Percentiles rank a stretch among this genome's conserved stretches.
phyloP scores from a whole-genome alignment of 768 basidiomycete genomes.

The Lactarius hengduanensis region DNA sequence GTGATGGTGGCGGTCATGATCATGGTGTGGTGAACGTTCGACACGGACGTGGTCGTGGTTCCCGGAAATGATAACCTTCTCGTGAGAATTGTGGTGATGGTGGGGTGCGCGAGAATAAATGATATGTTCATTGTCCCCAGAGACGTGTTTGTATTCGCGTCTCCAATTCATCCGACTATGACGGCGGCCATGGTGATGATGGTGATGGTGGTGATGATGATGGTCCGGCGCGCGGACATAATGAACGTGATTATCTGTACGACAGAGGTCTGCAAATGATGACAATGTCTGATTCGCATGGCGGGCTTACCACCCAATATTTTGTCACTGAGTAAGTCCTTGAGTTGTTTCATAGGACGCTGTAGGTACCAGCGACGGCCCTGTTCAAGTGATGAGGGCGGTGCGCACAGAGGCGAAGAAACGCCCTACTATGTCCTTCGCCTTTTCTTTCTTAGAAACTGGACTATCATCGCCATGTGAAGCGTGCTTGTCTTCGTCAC shows the following conservation, averaged over 20 bases:
- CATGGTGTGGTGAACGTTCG: conserved; percentile 8
- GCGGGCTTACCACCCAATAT: conserved; percentile 4
- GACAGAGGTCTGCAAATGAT: not conserved
- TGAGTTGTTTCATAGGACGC: conserved; percentile 28
- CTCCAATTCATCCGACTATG: not conserved
- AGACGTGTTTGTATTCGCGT: not conserved
- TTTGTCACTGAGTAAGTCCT: conserved; percentile 25
- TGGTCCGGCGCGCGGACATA: conserved; percentile 12
- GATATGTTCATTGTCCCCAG: conserved; percentile 1
- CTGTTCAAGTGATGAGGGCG: not conserved
- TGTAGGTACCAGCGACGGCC: conserved; percentile 29
- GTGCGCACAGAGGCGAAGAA: not conserved
- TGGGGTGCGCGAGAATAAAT: conserved; percentile 11
- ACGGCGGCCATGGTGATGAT: conserved; percentile 15
- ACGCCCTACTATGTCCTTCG: conserved; percentile 17
- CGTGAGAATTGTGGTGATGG: conserved; percentile 11
- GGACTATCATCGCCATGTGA: conserved; percentile 5
- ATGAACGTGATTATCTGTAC: conserved; percentile 8
- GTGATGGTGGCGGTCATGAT: conserved; percentile 4
- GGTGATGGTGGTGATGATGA: conserved; percentile 13
- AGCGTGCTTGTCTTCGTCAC: not conserved
- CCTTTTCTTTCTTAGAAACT: conserved; percentile 14
- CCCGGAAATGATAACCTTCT: not conserved
- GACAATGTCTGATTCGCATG: not conserved
- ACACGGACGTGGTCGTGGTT: conserved; percentile 24